Percentiles rank a stretch among this genome's conserved stretches.
These are phyloP conservation scores for Crinitomyces ghanaensis DNA, from an alignment of 805 yeast genomes.

Conservation along the genomic window DNA sequence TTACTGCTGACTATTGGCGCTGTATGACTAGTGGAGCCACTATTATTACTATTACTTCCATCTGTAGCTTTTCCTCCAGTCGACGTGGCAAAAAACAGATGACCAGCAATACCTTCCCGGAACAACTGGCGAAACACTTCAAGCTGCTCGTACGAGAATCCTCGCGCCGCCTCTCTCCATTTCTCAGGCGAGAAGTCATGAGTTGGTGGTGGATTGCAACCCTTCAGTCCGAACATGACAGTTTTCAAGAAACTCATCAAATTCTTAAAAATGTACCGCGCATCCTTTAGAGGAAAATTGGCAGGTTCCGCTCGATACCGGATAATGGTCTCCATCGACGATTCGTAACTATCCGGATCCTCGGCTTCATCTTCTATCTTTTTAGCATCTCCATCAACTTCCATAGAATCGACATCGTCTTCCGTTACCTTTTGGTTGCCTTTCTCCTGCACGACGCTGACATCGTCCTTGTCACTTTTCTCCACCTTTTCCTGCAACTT, in stretches of 20 bases:
- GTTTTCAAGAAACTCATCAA: slow-evolving; percentile 84
- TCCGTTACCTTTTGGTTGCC: slow-evolving; percentile 8
- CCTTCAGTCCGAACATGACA: slow-evolving; percentile 76
- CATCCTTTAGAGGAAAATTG: slow-evolving; percentile 71
- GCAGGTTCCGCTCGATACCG: slow-evolving; percentile 38
- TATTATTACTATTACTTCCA: slow-evolving; percentile 10
- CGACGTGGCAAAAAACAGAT: slow-evolving; percentile 55
- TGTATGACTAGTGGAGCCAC: slow-evolving; percentile 34
- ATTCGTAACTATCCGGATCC: slow-evolving; percentile 30
- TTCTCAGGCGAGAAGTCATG: slow-evolving; percentile 38
- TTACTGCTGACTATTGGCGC: slow-evolving; percentile 78
- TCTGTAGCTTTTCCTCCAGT: slow-evolving; percentile 23
- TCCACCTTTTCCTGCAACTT: slow-evolving; percentile 22
- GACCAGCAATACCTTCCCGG: slow-evolving; percentile 73
- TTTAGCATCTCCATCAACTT: slow-evolving; percentile 6
- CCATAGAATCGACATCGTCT: slow-evolving; percentile 13
- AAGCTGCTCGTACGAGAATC: slow-evolving; percentile 76
- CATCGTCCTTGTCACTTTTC: slow-evolving; percentile 29
- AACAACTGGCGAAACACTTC: slow-evolving; percentile 64
- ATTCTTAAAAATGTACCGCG: slow-evolving; percentile 77
- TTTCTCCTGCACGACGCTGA: slow-evolving; percentile 11
- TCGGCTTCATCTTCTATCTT: slow-evolving; percentile 3
- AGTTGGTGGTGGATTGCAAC: slow-evolving; percentile 62
- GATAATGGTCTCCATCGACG: slow-evolving; percentile 46
- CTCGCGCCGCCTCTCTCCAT: slow-evolving; percentile 82